A percentile compares a stretch with the other conserved stretches of the same genome.
Evolutionary conservation across 768 basidiomycete species (phyloP).

Genomic region (Boletus sp.): DNA sequence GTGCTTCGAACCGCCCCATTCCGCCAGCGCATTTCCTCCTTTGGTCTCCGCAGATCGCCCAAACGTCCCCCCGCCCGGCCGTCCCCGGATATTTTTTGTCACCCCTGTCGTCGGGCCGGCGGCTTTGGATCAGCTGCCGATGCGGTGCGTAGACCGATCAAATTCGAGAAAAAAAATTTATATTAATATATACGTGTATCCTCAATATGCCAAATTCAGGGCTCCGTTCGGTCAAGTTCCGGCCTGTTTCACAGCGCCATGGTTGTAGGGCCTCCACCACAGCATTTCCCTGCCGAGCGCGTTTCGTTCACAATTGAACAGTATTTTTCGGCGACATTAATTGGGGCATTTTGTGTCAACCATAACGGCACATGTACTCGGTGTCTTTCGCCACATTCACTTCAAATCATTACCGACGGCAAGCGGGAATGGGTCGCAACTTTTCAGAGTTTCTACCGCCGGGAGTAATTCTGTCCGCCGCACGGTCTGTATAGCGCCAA

Average conservation of each 20-base stretch:
- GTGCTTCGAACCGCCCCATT: background rate
- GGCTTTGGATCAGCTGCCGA: constrained; percentile 34
- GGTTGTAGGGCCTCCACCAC: background rate
- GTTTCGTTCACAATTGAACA: background rate
- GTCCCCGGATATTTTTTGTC: constrained; percentile 21
- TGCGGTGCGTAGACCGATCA: constrained; percentile 13
- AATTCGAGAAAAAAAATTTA: constrained; percentile 12
- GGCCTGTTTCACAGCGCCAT: constrained; percentile 5
- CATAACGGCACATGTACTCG: constrained; percentile 17
- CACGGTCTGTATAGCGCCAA: background rate
- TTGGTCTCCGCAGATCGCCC: constrained; percentile 27
- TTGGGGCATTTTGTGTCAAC: background rate
- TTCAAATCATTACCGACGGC: constrained; percentile 29
- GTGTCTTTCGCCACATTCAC: constrained; percentile 11
- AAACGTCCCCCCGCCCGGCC: constrained; percentile 20
- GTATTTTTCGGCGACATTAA: too few species aligned
- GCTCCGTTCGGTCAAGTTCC: background rate
- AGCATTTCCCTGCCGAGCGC: background rate
- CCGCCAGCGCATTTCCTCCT: constrained; percentile 7
- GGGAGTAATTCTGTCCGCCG: background rate
- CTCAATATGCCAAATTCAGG: constrained; percentile 2
- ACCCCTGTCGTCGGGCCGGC: constrained; percentile 32
- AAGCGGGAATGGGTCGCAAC: constrained; percentile 6
- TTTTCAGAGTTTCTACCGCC: constrained; percentile 17
- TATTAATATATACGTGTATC: background rate